A percentile compares a stretch with the other conserved stretches of the same genome.
Conservation (phyloP, 768 basidiomycete species). For the Coprinellus aureogranulatus region DNA sequence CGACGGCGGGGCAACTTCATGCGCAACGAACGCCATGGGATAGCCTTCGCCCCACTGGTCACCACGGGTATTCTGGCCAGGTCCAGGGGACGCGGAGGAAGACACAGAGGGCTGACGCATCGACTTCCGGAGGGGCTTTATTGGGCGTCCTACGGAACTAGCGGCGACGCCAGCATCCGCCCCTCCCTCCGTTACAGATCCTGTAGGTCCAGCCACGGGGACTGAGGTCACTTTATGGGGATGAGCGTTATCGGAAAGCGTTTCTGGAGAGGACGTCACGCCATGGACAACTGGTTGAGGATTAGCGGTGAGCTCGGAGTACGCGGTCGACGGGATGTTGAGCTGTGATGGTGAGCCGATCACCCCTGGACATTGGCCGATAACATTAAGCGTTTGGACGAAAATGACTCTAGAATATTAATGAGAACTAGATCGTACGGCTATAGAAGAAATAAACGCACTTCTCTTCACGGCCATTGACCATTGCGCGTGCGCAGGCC, state of each 20-base stretch:
- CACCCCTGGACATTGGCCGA: too few species aligned
- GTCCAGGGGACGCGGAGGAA: not conserved
- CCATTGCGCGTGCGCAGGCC: too few species aligned
- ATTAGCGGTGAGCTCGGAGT: not conserved
- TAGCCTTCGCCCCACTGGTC: not conserved
- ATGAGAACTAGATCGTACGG: too few species aligned
- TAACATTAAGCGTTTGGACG: too few species aligned
- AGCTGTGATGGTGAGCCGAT: too few species aligned
- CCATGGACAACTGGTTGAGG: too few species aligned
- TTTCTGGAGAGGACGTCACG: too few species aligned
- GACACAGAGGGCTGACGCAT: not conserved
- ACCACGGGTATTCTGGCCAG: not conserved
- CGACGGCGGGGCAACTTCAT: slow-evolving; percentile 33
- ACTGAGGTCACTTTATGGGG: not conserved
- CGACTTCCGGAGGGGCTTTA: slow-evolving; percentile 2
- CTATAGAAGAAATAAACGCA: too few species aligned
- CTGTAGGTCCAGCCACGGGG: not conserved
- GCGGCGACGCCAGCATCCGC: not conserved
- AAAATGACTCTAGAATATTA: too few species aligned
- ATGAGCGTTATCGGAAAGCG: not conserved
- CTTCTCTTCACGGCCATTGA: too few species aligned
- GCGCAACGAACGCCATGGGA: slow-evolving; percentile 21
- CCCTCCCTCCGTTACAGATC: not conserved
- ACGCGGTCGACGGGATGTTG: too few species aligned
- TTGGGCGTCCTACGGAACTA: slow-evolving; percentile 8